Conservation (phyloP, 179 eudicot genomes). For the Sideroxylon spinosum region DNA sequence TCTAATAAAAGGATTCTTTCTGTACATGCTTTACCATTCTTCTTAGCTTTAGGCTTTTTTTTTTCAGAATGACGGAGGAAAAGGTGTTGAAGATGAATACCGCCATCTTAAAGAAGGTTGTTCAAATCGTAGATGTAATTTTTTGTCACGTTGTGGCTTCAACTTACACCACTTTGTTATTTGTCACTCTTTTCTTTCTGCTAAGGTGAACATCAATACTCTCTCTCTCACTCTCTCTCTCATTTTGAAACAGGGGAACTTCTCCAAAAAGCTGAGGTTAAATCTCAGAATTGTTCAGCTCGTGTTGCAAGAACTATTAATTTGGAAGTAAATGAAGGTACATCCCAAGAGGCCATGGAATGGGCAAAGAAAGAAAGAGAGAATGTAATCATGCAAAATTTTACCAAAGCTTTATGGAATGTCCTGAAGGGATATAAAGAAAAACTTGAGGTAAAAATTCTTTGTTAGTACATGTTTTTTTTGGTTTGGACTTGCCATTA, state of each 20-base stretch:
- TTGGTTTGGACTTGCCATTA: neutral
- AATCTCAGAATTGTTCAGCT: constrained; percentile 18
- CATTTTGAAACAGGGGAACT: constrained; percentile 18
- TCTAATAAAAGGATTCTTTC: neutral
- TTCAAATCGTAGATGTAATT: neutral
- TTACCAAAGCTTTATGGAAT: constrained; percentile 76
- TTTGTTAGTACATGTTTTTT: neutral
- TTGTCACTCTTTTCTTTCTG: neutral
- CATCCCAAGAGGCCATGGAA: constrained; percentile 18
- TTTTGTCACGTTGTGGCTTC: constrained; percentile 3
- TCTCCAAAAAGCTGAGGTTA: constrained; percentile 19
- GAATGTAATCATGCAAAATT: constrained; percentile 42
- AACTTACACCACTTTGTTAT: neutral
- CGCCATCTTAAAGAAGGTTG: constrained; percentile 39
- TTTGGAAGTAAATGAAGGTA: constrained; percentile 18
- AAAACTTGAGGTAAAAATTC: constrained; percentile 54
- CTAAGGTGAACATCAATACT: constrained; percentile 5
- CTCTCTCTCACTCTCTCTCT: neutral
- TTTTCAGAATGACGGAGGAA: constrained; percentile 37
- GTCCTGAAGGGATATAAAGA: constrained; percentile 64
- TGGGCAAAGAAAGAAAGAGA: constrained; percentile 37
- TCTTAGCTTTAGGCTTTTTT: constrained; percentile 11
- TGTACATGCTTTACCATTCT: constrained; percentile 1
- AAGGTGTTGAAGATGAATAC: constrained; percentile 19
- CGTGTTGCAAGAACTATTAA: constrained; percentile 16